A percentile compares a stretch with the other conserved stretches of the same genome.
Conservation (phyloP, 129 eudicot genomes). For the Helianthus tuberosus region DNA sequence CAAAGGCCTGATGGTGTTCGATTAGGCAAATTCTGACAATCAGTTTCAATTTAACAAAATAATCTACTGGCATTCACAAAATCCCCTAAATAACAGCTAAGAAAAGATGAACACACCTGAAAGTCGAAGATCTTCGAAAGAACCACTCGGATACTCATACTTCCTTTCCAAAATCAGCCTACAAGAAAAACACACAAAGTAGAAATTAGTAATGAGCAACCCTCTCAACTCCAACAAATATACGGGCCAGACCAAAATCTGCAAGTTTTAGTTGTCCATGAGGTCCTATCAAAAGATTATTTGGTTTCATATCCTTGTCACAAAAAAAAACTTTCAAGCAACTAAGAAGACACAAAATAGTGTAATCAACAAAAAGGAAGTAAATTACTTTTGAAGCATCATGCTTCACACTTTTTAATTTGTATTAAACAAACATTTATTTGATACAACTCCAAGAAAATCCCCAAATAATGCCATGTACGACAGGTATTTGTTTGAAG, state of each 20-base stretch:
- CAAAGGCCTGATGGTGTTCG: too few species aligned
- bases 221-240: constrained; percentile 42
- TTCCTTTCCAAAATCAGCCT: too few species aligned
- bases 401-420: neutral
- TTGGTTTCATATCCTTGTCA: constrained; percentile 96
- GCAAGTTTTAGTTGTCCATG: constrained; percentile 92
- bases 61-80: too few species aligned
- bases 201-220: too few species aligned
- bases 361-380: neutral
- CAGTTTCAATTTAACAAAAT: too few species aligned
- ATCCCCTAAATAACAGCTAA: too few species aligned
- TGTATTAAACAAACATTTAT: neutral
- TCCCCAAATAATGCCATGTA: neutral
- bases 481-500: neutral
- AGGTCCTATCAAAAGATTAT: constrained; percentile 87
- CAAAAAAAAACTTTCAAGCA: too few species aligned
- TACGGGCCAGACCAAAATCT: constrained; percentile 92
- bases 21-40: too few species aligned
- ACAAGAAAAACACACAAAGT: too few species aligned
- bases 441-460: neutral
- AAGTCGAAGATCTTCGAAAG: too few species aligned
- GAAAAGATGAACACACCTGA: too few species aligned
- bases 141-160: too few species aligned
- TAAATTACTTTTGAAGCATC: constrained; percentile 8
- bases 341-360: constrained; percentile 19